phyloP scores from a whole-genome alignment of 2,329 filamentous ascomycete species.

The Cladosporium phlei region DNA sequence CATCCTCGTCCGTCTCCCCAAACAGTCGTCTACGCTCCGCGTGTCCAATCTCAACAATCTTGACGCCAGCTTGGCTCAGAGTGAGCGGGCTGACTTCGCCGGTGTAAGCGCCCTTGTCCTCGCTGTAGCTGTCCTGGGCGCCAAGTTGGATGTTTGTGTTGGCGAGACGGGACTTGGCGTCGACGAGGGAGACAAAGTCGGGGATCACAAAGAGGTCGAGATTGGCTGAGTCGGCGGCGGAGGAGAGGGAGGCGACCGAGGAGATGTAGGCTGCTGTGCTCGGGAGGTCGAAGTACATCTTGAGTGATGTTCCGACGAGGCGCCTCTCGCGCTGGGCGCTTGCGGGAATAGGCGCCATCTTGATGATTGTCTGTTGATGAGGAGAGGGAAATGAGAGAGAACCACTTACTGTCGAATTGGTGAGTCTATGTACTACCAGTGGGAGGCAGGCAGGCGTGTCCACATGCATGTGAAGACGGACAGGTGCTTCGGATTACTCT shows the following conservation, averaged over 20 bases:
- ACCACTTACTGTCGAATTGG: too few species aligned
- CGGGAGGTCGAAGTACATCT: slow-evolving; percentile 72
- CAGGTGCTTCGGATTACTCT: slow-evolving; percentile 4
- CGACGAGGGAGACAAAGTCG: slow-evolving; percentile 66
- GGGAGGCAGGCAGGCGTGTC: too few species aligned
- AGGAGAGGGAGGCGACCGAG: slow-evolving; percentile 39
- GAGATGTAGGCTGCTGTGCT: slow-evolving; percentile 52
- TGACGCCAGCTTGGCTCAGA: slow-evolving; percentile 62
- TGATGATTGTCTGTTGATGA: too few species aligned
- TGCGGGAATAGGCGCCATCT: too few species aligned
- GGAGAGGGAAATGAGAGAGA: too few species aligned
- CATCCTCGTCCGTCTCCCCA: slow-evolving; percentile 65
- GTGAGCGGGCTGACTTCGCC: slow-evolving; percentile 69
- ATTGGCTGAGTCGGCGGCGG: slow-evolving; percentile 51
- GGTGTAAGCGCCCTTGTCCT: slow-evolving; percentile 68
- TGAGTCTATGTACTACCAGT: slow-evolving; percentile 5
- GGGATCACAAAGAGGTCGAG: slow-evolving; percentile 73
- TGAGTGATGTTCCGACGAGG: slow-evolving; percentile 68
- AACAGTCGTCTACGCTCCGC: slow-evolving; percentile 71
- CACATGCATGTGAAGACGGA: too few species aligned
- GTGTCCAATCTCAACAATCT: slow-evolving; percentile 73
- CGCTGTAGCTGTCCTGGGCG: slow-evolving; percentile 70
- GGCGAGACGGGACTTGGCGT: slow-evolving; percentile 44
- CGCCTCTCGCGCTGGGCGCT: slow-evolving; percentile 45
- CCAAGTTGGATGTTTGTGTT: slow-evolving; percentile 57